Percentiles rank a stretch among this genome's conserved stretches.
Evolutionary conservation across 106 monocot genomes (phyloP).

Genomic region (Platanthera guangdongensis): DNA sequence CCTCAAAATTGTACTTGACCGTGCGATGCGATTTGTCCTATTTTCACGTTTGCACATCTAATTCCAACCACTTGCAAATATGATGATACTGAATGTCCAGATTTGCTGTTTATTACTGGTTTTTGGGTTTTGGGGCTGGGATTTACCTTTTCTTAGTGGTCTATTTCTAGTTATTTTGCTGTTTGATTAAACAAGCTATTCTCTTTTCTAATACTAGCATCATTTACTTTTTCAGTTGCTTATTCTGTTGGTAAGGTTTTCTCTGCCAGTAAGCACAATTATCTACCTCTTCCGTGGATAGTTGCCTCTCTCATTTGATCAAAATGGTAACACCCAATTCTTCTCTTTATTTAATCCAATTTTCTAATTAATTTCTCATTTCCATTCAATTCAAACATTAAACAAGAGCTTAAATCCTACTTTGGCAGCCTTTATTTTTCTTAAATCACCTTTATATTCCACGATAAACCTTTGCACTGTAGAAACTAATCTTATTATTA

Average conservation of each 20-base stretch:
- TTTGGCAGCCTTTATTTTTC: neutral
- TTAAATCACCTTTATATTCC: neutral
- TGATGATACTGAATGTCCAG: too few species aligned
- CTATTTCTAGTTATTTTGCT: neutral
- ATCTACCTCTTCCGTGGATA: neutral
- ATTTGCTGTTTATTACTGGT: too few species aligned
- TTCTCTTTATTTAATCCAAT: constrained; percentile 1
- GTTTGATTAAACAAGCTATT: neutral
- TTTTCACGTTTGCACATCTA: too few species aligned
- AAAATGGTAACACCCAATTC: constrained; percentile 1
- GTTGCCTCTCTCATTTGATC: neutral
- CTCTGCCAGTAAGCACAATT: neutral
- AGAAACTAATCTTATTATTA: neutral
- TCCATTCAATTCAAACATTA: neutral
- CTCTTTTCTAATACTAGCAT: neutral
- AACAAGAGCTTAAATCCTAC: neutral
- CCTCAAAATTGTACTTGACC: too few species aligned
- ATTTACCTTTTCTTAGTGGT: too few species aligned
- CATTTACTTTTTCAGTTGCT: neutral
- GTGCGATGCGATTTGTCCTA: too few species aligned
- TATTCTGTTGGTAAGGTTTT: neutral
- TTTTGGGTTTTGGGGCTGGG: too few species aligned
- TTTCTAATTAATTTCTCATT: neutral
- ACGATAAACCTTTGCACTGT: neutral
- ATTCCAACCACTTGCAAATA: too few species aligned